Conservation (phyloP, 805 yeast genomes). For the Hanseniaspora jakobsenii region DNA sequence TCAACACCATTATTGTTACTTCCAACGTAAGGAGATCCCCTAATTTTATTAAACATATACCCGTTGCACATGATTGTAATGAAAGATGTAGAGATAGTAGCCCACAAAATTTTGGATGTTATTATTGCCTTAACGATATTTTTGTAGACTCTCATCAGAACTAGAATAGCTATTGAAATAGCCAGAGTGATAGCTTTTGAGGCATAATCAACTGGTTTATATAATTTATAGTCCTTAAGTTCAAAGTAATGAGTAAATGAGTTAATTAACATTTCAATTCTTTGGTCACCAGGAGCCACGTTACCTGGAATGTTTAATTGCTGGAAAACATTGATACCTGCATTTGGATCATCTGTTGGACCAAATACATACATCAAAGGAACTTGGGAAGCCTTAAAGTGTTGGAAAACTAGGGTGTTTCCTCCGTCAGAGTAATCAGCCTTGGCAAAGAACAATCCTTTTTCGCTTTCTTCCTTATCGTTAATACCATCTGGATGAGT, state of each 20-base stretch:
- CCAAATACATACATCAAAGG: slow-evolving; percentile 60
- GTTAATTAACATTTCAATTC: slow-evolving; percentile 25
- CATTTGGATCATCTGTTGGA: slow-evolving; percentile 38
- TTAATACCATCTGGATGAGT: slow-evolving; percentile 43
- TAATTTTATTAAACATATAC: slow-evolving; percentile 83
- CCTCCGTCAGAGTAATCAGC: slow-evolving; percentile 58
- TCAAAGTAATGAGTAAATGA: slow-evolving; percentile 23
- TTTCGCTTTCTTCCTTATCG: slow-evolving; percentile 17
- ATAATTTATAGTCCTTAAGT: slow-evolving; percentile 25
- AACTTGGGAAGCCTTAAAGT: slow-evolving; percentile 49
- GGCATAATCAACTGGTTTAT: slow-evolving; percentile 32
- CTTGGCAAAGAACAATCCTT: slow-evolving; percentile 53
- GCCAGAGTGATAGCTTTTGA: slow-evolving; percentile 27
- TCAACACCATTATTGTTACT: slow-evolving; percentile 33
- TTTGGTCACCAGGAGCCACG: slow-evolving; percentile 26
- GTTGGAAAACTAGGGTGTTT: slow-evolving; percentile 34
- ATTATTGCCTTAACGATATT: slow-evolving; percentile 32
- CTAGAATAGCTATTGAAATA: slow-evolving; percentile 29
- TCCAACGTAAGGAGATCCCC: slow-evolving; percentile 49
- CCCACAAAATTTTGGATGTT: slow-evolving; percentile 57
- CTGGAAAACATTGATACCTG: slow-evolving; percentile 25
- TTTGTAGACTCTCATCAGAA: slow-evolving; percentile 27
- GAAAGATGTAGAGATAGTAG: slow-evolving; percentile 44
- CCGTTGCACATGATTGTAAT: slow-evolving; percentile 72
- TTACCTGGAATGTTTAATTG: slow-evolving; percentile 26